Evolutionary conservation across 257 asterid genomes (phyloP).

Genomic region (Solanum habrochaites): DNA sequence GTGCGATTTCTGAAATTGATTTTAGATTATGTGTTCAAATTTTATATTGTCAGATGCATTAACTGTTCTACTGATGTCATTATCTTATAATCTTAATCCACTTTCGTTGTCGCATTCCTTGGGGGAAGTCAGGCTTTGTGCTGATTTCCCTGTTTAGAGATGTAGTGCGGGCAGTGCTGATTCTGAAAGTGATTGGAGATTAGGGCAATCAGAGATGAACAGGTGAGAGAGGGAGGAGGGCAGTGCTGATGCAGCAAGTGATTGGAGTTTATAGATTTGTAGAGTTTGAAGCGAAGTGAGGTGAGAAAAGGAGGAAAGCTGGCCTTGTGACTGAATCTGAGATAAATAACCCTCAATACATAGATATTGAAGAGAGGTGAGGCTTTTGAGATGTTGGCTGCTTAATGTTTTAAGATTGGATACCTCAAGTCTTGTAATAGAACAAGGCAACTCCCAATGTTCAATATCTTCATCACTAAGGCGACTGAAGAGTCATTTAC

Average conservation of each 20-base stretch:
- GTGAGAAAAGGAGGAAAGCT: background rate
- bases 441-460: background rate
- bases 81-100: no score
- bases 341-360: accelerated
- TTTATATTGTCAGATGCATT: no score
- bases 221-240: background rate
- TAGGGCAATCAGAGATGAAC: accelerated
- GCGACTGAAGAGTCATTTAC: no score
- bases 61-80: no score
- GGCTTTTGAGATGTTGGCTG: background rate
- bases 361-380: background rate
- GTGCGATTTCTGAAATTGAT: no score
- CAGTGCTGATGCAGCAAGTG: background rate
- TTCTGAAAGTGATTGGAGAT: no score
- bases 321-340: background rate
- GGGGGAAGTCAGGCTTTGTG: no score
- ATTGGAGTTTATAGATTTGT: accelerated
- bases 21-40: no score
- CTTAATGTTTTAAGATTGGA: background rate
- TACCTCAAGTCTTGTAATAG: accelerated
- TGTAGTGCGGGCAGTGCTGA: no score
- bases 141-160: no score
- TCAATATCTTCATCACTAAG: background rate
- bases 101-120: no score
- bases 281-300: background rate